phyloP scores from a whole-genome alignment of 495 filamentous ascomycete species.

The Chaetomium fimeti region DNA sequence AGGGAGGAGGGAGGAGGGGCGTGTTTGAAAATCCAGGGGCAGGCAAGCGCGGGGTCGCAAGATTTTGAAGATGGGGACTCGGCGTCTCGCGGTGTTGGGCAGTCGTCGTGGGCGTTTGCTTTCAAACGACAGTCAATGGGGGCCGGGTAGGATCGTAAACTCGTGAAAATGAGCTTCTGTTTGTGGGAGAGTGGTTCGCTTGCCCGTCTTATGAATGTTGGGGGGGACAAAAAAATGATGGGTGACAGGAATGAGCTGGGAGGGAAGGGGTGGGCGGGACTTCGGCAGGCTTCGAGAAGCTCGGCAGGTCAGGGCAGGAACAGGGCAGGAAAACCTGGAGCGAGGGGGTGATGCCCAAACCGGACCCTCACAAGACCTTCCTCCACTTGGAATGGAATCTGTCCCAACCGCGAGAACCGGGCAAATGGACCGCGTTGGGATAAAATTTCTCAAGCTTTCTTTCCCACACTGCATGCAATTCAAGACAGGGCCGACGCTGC shows the following conservation, averaged over 20 bases:
- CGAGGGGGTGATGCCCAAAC: constrained; percentile 11
- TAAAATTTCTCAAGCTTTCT: constrained; percentile 9
- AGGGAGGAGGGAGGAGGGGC: not conserved
- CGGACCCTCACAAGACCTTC: not conserved
- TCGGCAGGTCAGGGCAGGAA: constrained; percentile 17
- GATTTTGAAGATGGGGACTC: not conserved
- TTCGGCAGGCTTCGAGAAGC: constrained; percentile 23
- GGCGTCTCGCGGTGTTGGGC: not conserved
- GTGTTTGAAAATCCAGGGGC: constrained; percentile 7
- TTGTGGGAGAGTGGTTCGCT: constrained; percentile 2
- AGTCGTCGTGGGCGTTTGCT: constrained; percentile 13
- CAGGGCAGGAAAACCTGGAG: constrained; percentile 10
- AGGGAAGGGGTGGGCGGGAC: constrained; percentile 16
- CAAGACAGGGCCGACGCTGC: too few species aligned
- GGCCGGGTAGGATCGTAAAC: not conserved
- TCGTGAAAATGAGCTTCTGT: not conserved
- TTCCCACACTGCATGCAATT: not conserved
- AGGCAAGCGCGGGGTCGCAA: constrained; percentile 10
- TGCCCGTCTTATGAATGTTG: not conserved
- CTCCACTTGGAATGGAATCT: constrained; percentile 5
- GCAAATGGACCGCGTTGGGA: constrained; percentile 12
- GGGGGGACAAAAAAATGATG: constrained; percentile 9
- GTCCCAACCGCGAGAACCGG: constrained; percentile 14
- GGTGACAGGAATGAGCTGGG: constrained; percentile 4
- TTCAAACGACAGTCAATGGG: not conserved